A percentile compares a stretch with the other conserved stretches of the same genome.
phyloP scores from a whole-genome alignment of 208 protist genomes.

The Wallacemonas sp. region DNA sequence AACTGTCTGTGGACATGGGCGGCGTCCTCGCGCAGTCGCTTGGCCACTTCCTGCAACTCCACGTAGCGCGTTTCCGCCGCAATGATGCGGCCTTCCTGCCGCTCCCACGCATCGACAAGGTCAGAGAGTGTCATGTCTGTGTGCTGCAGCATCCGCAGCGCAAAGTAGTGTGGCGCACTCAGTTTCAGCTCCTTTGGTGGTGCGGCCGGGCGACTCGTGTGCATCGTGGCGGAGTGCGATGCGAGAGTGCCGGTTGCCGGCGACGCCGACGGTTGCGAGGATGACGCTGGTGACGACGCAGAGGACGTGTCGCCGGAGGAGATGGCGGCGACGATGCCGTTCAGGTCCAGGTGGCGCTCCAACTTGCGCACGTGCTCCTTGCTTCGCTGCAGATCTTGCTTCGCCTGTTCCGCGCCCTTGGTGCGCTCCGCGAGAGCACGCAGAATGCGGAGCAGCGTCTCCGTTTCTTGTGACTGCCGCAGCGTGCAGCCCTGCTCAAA shows the following conservation, averaged over 20 bases:
- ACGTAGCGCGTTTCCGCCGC: constrained; percentile 38
- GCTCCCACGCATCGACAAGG: constrained; percentile 69
- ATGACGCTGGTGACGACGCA: no score
- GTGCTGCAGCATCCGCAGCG: constrained; percentile 68
- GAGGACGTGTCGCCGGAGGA: no score
- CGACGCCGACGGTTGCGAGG: no score
- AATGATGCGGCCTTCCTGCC: constrained; percentile 54
- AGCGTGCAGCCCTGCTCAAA: constrained; percentile 43
- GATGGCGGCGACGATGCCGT: constrained; percentile 51
- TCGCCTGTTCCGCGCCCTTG: constrained; percentile 37
- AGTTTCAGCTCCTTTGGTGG: constrained; percentile 20
- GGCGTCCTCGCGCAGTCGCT: constrained; percentile 59
- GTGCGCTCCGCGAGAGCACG: constrained; percentile 52
- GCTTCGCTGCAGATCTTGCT: constrained; percentile 35
- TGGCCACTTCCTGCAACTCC: constrained; percentile 33
- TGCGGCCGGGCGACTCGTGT: constrained; percentile 15
- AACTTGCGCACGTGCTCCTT: constrained; percentile 66
- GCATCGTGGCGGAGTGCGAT: no score
- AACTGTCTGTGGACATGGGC: constrained; percentile 65
- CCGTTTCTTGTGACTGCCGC: constrained; percentile 54
- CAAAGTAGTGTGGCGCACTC: constrained; percentile 74
- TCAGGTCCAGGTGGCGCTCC: constrained; percentile 64
- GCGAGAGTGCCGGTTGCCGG: no score
- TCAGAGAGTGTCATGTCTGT: constrained; percentile 79
- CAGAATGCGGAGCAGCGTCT: constrained; percentile 68